Evolutionary conservation across 2,329 filamentous ascomycete genomes (phyloP), one percentile per base, ranked within the genome.

Genomic region (Harringtonia lauricola): DNA sequence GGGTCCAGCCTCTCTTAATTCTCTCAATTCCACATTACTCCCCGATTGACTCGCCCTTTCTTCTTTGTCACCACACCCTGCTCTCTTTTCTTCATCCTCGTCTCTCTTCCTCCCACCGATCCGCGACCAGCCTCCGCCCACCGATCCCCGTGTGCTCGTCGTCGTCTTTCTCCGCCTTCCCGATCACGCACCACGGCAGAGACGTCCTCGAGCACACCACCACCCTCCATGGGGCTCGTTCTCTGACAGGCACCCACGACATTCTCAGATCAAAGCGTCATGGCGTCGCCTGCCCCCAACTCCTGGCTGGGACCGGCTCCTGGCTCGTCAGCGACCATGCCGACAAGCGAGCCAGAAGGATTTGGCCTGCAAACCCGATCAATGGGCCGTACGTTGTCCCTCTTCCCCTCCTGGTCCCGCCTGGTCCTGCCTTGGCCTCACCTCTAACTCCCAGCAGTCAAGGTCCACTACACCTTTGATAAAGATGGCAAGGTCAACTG

Each of bases 381-480:
- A 4, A 62, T 62, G 59, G 57, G 57, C 50, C 51, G 59, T 62
- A 52, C 53, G 59, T 49, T 12, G 19, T 26, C 10, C 19, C n/a
- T 34, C 18, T 19, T 21, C 30, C 30, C n/a, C n/a, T n/a, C n/a
- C n/a, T n/a, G n/a, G n/a, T n/a, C n/a, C n/a, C n/a, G n/a, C n/a
- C n/a, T n/a, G n/a, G n/a, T n/a, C n/a, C n/a, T n/a, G n/a, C n/a
- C n/a, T n/a, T n/a, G n/a, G n/a, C n/a, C n/a, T 39, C 18, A 18
- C 30, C 40, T 30, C 40, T 33, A n/a, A 47, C 51, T 42, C 49
- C 35, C 31, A 52, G 35, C 62, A 94, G 89, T 96, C 63, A 96
- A 96, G 72, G 84, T 96, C 40, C 81, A 94, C 48, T 98, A 96
- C 65, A 95, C 88, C 28, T 95, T 96, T 65, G 89, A 96, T 61